Base-by-base conservation (phyloP, 495 filamentous ascomycete species). In the Hyphodiscus hymeniophilus region DNA sequence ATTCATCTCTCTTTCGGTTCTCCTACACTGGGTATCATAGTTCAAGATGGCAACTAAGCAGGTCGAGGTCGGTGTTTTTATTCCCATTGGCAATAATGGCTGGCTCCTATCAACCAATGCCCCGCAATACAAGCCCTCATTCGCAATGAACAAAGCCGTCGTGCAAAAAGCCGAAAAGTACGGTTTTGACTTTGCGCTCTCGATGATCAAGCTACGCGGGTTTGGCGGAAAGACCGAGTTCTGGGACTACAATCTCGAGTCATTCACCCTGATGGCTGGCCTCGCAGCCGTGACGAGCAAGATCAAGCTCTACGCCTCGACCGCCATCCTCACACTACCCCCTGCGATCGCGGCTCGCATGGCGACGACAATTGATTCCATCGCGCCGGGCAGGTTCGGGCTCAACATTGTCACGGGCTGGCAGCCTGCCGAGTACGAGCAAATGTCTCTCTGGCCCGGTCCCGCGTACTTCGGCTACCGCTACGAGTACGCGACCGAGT, bases 231-330 rank as follows among this genome's bases (percentile, higher is more conserved):
- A 62, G 47, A 60, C 50, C 44, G 57, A 60, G 44, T 60, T 62
- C 52, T 64, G 62, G 62, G 62, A 64, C 31, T 53, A 62, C 42
- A 59, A 57, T 28, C 51, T 62, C 39, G 62, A 64, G 39, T 59
- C 60, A 11, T 75, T 75, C 51, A 75, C n/a, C 70, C 3, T 73
- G 1, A 68, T 75, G 51, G 70, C 70, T 2, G 72, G 69, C 5
- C 52, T 75, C 0, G 70, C 69, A 2, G n/a, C n/a, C n/a, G n/a
- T n/a, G n/a, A n/a, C n/a, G n/a, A n/a, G n/a, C n/a, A 72, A 69
- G 46, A 75, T 75, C 26, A 69, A 70, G 8, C 66, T 75, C n/a
- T 62, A 54, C 42, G 62, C 62, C 12, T 62, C 60, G 0, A 39
- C 60, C 1, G 62, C 62, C 5, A 59, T 62, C 16, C 55, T 64